Evolutionary conservation across 768 basidiomycete genomes (phyloP), one percentile per base, ranked within the genome.

Genomic region (Antrodiella citrinella): DNA sequence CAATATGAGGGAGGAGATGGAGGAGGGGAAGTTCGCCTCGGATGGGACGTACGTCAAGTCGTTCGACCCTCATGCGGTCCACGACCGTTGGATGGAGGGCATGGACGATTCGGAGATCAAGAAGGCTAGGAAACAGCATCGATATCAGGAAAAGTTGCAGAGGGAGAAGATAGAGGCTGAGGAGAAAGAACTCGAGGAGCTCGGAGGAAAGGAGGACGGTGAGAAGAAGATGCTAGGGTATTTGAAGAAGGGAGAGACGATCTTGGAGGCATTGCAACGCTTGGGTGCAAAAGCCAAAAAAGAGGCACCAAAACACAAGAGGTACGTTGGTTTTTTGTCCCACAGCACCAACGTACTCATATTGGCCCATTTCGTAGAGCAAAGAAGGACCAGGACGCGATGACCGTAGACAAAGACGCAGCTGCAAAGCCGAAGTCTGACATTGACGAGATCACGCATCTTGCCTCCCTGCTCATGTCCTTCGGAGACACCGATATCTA

Each of bases 1-100:
- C 81, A 95, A 99, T 66, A 98, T 99, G 95, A 85, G 93, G 55
- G 86, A 91, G 59, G 96, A 99, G 75, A 94, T 98, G 86, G 86
- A 91, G 62, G 95, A 98, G 68, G 96, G 96, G 35, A 91, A 92
- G 63, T 97, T 99, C 71, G 84, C 90, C 3, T 88, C 87, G 52
- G 95, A 98, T 62, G 96, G 96, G 44, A 86, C 68, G 59, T 91
- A 92, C 62, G 81, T 88, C 45, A 84, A 86, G 56, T 77, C 84
- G 10, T 84, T 85, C 63, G 96, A 99, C 65, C 89, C 88, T 1
- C 86, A 93, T 62, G 91, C 84, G 21, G 78, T 86, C 35, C 93
- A 99, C 64, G 96, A 99, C 67, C 78, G 80, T 26, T 99, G 96
- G 96, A 86, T 99, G 80, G 89, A 92, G n/a, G 84, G 81, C 1